phyloP scores from a whole-genome alignment of 768 basidiomycete species.

The Rhizopogon vinicolor region DNA sequence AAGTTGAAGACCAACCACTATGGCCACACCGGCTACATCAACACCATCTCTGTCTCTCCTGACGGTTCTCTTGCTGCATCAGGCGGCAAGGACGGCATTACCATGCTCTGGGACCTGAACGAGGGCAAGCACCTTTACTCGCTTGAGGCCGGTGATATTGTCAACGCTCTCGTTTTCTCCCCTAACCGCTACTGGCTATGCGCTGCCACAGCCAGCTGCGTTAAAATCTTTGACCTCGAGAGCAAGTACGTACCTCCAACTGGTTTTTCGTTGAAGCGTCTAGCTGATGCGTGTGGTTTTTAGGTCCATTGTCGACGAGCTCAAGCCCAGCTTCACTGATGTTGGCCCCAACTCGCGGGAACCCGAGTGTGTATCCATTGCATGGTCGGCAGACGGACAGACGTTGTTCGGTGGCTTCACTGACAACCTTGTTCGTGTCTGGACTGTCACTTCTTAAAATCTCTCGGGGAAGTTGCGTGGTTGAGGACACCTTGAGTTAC shows the following conservation, averaged over 20 bases:
- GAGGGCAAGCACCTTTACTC: conserved; percentile 99
- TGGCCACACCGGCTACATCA: conserved; percentile 99
- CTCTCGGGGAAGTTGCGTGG: conserved; percentile 14
- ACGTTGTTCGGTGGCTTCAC: conserved; percentile 97
- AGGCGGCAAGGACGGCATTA: conserved; percentile 99
- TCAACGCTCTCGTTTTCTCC: conserved; percentile 99
- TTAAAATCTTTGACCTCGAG: conserved; percentile 99
- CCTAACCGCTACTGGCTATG: conserved; percentile 99
- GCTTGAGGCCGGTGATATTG: conserved; percentile 95
- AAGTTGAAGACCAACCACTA: conserved; percentile 99
- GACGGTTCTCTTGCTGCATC: conserved; percentile 99
- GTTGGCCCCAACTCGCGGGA: conserved; percentile 66
- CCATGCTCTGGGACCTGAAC: conserved; percentile 99
- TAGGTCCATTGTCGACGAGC: conserved; percentile 97
- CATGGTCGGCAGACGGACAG: conserved; percentile 98
- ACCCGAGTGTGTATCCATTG: conserved; percentile 93
- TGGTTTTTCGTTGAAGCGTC: neutral
- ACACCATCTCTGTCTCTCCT: conserved; percentile 96
- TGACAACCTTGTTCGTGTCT: conserved; percentile 90
- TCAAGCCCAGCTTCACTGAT: conserved; percentile 91
- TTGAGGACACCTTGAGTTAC: conserved; percentile 10
- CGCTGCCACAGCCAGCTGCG: conserved; percentile 93
- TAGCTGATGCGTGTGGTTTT: neutral
- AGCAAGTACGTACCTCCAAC: conserved; percentile 71
- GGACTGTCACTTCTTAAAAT: conserved; percentile 66